These are phyloP conservation scores for Epichloe glyceriae DNA, from an alignment of 2,329 filamentous ascomycete species.

Conservation along the genomic window DNA sequence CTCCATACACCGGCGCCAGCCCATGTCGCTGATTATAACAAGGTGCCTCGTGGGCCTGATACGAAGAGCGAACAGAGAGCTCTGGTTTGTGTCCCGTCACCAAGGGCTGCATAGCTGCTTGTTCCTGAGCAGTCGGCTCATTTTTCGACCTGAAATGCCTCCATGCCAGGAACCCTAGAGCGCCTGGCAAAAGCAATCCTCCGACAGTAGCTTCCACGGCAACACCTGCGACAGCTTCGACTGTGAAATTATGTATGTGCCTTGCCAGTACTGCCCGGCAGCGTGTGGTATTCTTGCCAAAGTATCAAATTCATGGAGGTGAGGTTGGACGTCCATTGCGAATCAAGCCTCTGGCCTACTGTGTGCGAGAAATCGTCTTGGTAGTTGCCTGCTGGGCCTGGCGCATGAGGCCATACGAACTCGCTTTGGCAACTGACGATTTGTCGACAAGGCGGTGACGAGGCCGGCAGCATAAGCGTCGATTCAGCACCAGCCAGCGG, in stretches of 20 bases:
- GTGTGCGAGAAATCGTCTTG: not conserved
- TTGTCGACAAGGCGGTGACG: not conserved
- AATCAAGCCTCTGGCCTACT: too few species aligned
- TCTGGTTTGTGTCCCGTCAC: not conserved
- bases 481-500: too few species aligned
- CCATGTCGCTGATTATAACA: not conserved
- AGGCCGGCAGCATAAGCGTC: not conserved
- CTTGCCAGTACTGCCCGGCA: too few species aligned
- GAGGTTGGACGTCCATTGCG: too few species aligned
- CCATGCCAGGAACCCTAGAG: not conserved
- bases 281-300: too few species aligned
- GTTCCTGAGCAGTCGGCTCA: not conserved
- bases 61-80: not conserved
- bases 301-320: too few species aligned
- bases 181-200: too few species aligned
- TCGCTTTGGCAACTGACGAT: not conserved
- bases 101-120: not conserved
- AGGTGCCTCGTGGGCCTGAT: not conserved
- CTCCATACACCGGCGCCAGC: not conserved
- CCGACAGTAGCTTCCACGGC: too few species aligned
- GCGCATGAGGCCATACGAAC: not conserved
- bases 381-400: not conserved
- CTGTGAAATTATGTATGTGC: too few species aligned
- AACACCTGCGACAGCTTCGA: too few species aligned
- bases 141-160: not conserved